These are phyloP conservation scores for Lignosus rhinocerotis DNA, from an alignment of 1,284 basidiomycete genomes.

Conservation along the genomic window DNA sequence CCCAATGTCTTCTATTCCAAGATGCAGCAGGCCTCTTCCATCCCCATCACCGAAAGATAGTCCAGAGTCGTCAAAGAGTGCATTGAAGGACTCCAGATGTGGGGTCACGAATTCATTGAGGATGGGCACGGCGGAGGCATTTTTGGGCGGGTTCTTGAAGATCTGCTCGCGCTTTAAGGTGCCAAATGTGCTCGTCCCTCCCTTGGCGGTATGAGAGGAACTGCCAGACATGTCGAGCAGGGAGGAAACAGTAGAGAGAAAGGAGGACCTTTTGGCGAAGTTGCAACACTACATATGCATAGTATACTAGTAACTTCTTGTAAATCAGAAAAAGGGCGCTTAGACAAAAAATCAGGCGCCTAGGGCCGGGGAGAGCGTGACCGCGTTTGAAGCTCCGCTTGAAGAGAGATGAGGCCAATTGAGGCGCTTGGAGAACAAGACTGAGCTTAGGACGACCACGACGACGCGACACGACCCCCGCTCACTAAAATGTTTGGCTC, in stretches of 20 bases:
- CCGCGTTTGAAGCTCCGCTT: slow-evolving; percentile 30
- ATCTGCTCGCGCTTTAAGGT: slow-evolving; percentile 83
- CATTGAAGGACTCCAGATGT: slow-evolving; percentile 96
- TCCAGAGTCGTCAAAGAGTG: slow-evolving; percentile 87
- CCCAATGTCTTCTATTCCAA: slow-evolving; percentile 84
- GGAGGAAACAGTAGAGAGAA: neutral
- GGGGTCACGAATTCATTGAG: slow-evolving; percentile 94
- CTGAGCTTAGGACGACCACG: slow-evolving; percentile 28
- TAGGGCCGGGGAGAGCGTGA: slow-evolving; percentile 11
- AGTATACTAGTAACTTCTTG: neutral
- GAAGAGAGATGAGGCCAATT: slow-evolving; percentile 19
- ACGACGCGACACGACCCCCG: slow-evolving; percentile 24
- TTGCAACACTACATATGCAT: neutral
- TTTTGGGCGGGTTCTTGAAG: slow-evolving; percentile 78
- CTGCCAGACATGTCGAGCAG: slow-evolving; percentile 38
- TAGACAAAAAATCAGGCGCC: slow-evolving; percentile 22
- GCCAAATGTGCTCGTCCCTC: slow-evolving; percentile 63
- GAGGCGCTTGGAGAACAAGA: slow-evolving; percentile 18
- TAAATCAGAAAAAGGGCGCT: slow-evolving; percentile 11
- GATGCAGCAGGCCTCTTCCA: slow-evolving; percentile 78
- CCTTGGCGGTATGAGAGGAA: slow-evolving; percentile 20
- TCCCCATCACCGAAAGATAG: slow-evolving; percentile 72
- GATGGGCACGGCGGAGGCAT: slow-evolving; percentile 75
- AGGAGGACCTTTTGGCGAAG: slow-evolving; percentile 6
- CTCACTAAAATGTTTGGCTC: slow-evolving; percentile 54